phyloP scores from a whole-genome alignment of 176 grass and related monocot species.

The Puccinellia tenuiflora region DNA sequence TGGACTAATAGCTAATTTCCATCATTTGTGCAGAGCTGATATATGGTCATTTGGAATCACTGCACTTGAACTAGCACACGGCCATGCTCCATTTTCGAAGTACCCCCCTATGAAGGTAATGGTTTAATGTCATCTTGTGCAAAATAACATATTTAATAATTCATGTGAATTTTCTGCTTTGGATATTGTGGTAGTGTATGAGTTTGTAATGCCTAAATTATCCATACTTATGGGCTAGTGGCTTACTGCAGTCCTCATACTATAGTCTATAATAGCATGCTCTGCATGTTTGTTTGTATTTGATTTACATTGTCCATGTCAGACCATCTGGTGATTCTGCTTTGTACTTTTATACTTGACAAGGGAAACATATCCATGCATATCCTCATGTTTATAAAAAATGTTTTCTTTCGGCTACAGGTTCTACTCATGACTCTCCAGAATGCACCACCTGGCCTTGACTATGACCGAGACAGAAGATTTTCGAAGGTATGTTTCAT shows the following conservation, averaged over 20 bases:
- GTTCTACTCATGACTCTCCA: slow-evolving; percentile 99
- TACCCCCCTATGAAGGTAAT: slow-evolving; percentile 98
- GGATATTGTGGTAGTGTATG: not conserved
- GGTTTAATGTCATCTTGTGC: not conserved
- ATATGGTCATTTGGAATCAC: slow-evolving; percentile 99
- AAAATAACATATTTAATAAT: not conserved
- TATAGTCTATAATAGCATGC: not conserved
- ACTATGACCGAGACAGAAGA: slow-evolving; percentile 95
- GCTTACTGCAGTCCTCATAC: not conserved
- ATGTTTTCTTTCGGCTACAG: slow-evolving; percentile 31
- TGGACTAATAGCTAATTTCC: not conserved
- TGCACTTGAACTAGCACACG: slow-evolving; percentile 94
- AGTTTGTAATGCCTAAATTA: not conserved
- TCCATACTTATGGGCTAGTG: not conserved
- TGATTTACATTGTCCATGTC: not conserved
- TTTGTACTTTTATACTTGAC: not conserved
- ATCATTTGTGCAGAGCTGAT: slow-evolving; percentile 72
- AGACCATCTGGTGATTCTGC: not conserved
- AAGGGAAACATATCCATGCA: not conserved
- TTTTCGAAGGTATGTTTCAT: slow-evolving; percentile 90
- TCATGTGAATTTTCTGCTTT: not conserved
- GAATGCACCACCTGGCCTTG: slow-evolving; percentile 98
- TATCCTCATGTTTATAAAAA: not conserved
- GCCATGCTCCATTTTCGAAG: slow-evolving; percentile 98
- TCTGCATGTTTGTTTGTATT: not conserved